Base-by-base conservation (phyloP, 2,329 filamentous ascomycete genomes). In the Venturia oleaginea region DNA sequence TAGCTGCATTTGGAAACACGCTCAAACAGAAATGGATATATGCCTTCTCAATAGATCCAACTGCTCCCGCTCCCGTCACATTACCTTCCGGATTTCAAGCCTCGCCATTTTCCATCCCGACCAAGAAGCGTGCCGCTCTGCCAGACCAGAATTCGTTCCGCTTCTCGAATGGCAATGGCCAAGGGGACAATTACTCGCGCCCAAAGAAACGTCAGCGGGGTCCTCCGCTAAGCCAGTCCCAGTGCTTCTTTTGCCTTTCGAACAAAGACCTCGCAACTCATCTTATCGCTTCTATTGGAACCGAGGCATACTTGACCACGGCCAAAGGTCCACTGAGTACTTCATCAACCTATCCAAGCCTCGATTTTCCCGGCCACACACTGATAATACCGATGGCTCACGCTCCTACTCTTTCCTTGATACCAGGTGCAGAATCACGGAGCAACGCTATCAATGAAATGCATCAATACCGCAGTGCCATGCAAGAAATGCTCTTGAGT, bases 201-300 rank as follows among this genome's bases (percentile, higher is more conserved):
- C 67, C 70, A 10, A 69, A 75, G 67, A 79, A 80, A 66, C 73
- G 76, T 40, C 71, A 71, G 34, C 72, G 74, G 64, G 70, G 70
- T 48, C 72, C 74, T 5, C 76, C 77, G 4, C 70, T 76, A 22
- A 70, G 70, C 0, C 91, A 91, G 1, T 87, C 88, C 62, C 84
- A 88, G 71, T 99, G 94, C 77, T 99, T 94, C 80, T 97, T 99
- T 79, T 99, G 94, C 73, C 82, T 99, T 13, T 92, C 91, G 6
- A 97, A 96, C 74, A 86, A 89, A 6, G 89, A 88, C 66, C 80
- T 94, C 55, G 89, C 90, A 62, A 88, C 88, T 1, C 93, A 99
- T 76, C 89, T 99, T 76, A 88, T 97, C 70, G 89, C 89, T 68
- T 92, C 89, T 32, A 93, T 99, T 68, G 94, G 90, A 63, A 87